Conservation (phyloP, 2,329 filamentous ascomycete species). For the Penicillium sp. region DNA sequence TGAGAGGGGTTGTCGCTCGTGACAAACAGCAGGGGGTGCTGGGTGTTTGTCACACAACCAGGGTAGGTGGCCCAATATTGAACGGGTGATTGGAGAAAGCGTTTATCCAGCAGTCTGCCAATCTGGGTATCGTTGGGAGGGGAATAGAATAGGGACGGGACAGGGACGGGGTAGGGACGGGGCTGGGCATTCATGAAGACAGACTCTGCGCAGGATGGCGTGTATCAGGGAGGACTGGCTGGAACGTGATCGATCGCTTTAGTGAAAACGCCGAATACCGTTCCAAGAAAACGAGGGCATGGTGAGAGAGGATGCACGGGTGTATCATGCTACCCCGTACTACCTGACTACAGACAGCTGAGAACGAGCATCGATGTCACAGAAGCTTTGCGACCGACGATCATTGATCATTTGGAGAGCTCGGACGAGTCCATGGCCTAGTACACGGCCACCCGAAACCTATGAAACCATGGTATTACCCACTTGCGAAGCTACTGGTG, state of each 20-base stretch:
- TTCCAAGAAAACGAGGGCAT: background rate
- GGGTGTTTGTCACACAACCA: constrained; percentile 17
- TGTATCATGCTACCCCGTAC: background rate
- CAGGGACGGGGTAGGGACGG: background rate
- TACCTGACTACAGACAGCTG: background rate
- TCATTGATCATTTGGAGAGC: background rate
- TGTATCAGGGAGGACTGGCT: background rate
- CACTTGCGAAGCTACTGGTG: background rate
- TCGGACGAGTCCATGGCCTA: background rate
- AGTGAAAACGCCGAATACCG: constrained; percentile 1
- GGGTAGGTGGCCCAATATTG: constrained; percentile 16
- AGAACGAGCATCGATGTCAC: background rate
- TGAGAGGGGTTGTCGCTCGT: constrained; percentile 1
- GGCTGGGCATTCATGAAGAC: constrained; percentile 2
- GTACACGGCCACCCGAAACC: background rate
- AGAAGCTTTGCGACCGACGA: background rate
- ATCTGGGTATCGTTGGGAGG: constrained; percentile 3
- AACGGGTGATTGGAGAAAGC: constrained; percentile 11
- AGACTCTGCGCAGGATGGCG: constrained; percentile 3
- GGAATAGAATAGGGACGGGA: background rate
- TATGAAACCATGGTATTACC: too few species aligned
- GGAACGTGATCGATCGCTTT: constrained; percentile 2
- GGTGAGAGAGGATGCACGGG: background rate
- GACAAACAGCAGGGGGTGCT: constrained; percentile 10
- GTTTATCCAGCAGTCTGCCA: constrained; percentile 1